Percentiles rank a stretch among this genome's conserved stretches.
Conservation (phyloP, 768 basidiomycete species). For the Dioszegia aurantiaca region DNA sequence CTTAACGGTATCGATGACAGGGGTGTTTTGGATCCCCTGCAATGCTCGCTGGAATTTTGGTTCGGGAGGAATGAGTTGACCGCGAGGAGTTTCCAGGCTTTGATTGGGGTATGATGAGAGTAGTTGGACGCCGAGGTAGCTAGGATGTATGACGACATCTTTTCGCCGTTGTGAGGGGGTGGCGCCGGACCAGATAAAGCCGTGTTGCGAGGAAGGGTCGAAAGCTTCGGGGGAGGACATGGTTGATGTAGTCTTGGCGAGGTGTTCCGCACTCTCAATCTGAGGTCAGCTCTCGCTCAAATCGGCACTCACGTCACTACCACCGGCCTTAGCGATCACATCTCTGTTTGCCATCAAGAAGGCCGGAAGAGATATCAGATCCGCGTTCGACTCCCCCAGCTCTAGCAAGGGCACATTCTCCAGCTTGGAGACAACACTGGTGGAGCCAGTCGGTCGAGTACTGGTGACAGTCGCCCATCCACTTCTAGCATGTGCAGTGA, state of each 20-base stretch:
- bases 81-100: conserved; percentile 55
- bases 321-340: conserved; percentile 22
- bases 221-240: conserved; percentile 21
- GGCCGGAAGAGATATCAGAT: conserved; percentile 68
- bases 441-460: conserved; percentile 82
- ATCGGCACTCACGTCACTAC: conserved; percentile 37
- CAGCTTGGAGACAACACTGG: conserved; percentile 74
- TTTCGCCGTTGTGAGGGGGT: conserved; percentile 87
- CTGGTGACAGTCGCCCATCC: conserved; percentile 89
- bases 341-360: conserved; percentile 70
- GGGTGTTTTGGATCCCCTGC: conserved; percentile 71
- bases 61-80: conserved; percentile 57
- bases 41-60: conserved; percentile 63
- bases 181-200: conserved; percentile 81
- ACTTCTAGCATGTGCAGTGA: conserved; percentile 66
- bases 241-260: conserved; percentile 28
- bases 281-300: neutral
- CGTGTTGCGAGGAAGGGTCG: conserved; percentile 59
- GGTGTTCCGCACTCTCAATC: conserved; percentile 15
- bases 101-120: conserved; percentile 70
- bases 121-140: conserved; percentile 73
- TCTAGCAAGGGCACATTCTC: conserved; percentile 87
- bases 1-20: conserved; percentile 96
- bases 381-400: conserved; percentile 78
- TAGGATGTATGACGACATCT: conserved; percentile 77